A percentile compares a stretch with the other conserved stretches of the same genome.
Conservation (phyloP, 768 basidiomycete species). For the Amanita exitialis region DNA sequence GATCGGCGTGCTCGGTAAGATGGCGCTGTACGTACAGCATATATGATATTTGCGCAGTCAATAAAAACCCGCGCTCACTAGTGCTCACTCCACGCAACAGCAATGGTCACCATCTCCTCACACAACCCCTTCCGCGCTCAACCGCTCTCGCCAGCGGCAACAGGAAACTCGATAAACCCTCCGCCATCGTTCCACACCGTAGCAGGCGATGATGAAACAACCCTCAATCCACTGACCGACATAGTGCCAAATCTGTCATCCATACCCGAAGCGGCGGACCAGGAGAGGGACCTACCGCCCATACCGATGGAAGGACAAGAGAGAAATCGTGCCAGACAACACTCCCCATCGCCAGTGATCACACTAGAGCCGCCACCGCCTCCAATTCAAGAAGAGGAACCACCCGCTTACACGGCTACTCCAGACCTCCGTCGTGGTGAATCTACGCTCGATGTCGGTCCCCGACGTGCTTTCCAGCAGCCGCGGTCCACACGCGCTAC, state of each 20-base stretch:
- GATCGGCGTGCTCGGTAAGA: too few relatives aligned
- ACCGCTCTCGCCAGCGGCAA: conserved; percentile 17
- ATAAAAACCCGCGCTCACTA: too few relatives aligned
- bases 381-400: conserved; percentile 32
- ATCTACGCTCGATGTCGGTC: conserved; percentile 51
- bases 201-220: not conserved
- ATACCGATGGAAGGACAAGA: not conserved
- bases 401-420: conserved; percentile 60
- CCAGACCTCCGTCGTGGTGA: conserved; percentile 50
- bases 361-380: not conserved
- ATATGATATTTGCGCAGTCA: too few relatives aligned
- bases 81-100: too few relatives aligned
- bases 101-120: too few relatives aligned
- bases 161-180: conserved; percentile 11
- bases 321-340: not conserved
- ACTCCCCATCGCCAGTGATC: conserved; percentile 2
- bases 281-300: conserved; percentile 5
- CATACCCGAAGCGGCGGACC: not conserved
- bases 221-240: not conserved
- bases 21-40: too few relatives aligned
- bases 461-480: conserved; percentile 50
- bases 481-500: not conserved
- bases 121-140: conserved; percentile 25
- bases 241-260: not conserved
- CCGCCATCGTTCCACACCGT: conserved; percentile 2